phyloP scores from a whole-genome alignment of 148 eudicot species.

The Vaccinium darrowii region DNA sequence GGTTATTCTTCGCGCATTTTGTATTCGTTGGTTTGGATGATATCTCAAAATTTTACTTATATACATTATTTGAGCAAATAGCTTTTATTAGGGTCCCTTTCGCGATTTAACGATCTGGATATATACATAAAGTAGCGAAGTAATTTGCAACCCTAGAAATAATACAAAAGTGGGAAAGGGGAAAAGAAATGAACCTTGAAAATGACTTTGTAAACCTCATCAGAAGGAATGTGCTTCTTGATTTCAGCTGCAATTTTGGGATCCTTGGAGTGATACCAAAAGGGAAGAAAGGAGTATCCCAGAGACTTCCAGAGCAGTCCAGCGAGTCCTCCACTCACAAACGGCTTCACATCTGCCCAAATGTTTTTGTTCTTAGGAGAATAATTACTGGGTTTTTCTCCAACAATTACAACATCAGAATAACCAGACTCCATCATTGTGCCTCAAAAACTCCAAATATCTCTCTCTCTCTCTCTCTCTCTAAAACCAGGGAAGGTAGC shows the following conservation, averaged over 20 bases:
- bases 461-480: neutral
- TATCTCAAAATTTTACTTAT: no score
- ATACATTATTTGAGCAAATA: no score
- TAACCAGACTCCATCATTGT: neutral
- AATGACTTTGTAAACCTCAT: neutral
- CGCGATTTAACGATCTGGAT: no score
- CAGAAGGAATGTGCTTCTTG: neutral
- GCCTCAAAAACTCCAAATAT: neutral
- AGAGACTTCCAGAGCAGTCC: neutral
- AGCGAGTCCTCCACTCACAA: constrained; percentile 6
- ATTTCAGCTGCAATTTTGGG: neutral
- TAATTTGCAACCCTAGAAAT: neutral
- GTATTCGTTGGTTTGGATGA: no score
- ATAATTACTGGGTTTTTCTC: neutral
- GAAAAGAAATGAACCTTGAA: neutral
- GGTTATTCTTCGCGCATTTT: no score
- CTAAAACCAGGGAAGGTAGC: neutral
- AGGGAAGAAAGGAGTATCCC: no score
- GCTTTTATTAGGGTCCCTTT: no score
- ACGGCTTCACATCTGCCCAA: neutral
- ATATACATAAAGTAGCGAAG: neutral
- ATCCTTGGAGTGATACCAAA: neutral
- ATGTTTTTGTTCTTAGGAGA: neutral
- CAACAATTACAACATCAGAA: neutral
- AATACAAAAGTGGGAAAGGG: neutral